Base-by-base conservation (phyloP, 192 early-diverging fungal species). In the Coemansia sp. region DNA sequence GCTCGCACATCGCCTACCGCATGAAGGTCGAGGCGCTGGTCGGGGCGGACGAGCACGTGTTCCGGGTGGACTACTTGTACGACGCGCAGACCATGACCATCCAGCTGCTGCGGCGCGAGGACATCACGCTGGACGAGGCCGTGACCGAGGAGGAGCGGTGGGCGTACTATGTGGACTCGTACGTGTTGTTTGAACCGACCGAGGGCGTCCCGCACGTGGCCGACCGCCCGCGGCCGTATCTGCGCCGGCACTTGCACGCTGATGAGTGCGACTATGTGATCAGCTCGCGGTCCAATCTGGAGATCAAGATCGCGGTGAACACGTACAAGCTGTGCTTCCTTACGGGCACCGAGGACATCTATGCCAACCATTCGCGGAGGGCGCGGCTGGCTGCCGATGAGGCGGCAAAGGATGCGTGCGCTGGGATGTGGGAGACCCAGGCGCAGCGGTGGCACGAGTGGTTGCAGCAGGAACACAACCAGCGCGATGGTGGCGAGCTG, bases 311-410 rank as follows among this genome's bases (percentile, higher is more conserved):
- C 38, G 90, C 91, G 35, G 83, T 91, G 39, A 94, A 97, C 67
- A 95, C 95, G 7, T 99, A 99, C 82, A 92, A 93, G 78, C 90
- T 99, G 50, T 98, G 93, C 64, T 99, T 93, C 67, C 87, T 99
- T 22, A 90, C 87, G 38, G 82, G 88, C 20, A 94, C 94, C 4
- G 97, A 99, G 66, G 97, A 99, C 54, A 71, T 97, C 90, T 79
- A 76, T 63, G 72, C 80, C 72, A 68, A 72, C 62, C 74, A 72
- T 53, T 48, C 73, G 44, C 47, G 75, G n/a, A 60, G 75, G 21
- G 60, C 57, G 4, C 38, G 39, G 44, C 50, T 72, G 34, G 38
- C 32, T 1, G 29, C 46, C 4, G 52, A 60, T n/a, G 48, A 31
- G 22, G 45, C 55, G 20, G 59, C 56, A n/a, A 50, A 62, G 42